These are phyloP conservation scores for Pilasporangium apinafurcum DNA, from an alignment of 352 stramenopile species.

Conservation along the genomic window DNA sequence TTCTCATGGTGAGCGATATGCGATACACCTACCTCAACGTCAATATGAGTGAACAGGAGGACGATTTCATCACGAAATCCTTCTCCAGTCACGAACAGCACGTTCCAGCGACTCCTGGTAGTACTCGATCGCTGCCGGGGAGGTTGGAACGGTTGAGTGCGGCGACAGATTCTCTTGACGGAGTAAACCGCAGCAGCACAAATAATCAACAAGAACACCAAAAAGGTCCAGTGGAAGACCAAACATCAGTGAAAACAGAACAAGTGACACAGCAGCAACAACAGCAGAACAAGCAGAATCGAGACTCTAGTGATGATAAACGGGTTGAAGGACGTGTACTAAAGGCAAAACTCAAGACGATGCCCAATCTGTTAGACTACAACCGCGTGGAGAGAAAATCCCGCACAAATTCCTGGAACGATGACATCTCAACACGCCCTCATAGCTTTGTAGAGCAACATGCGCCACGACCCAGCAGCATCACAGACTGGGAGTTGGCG, in stretches of 20 bases:
- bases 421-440: conserved; percentile 11
- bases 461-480: conserved; percentile 15
- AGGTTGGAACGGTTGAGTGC: conserved; percentile 24
- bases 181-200: conserved; percentile 6
- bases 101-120: conserved; percentile 10
- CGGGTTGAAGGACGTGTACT: conserved; percentile 29
- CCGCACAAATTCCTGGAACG: conserved; percentile 55
- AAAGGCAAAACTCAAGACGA: conserved; percentile 27
- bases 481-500: conserved; percentile 44
- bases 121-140: conserved; percentile 17
- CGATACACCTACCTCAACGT: conserved; percentile 85
- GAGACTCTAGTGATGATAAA: conserved; percentile 5
- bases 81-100: conserved; percentile 16
- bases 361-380: conserved; percentile 54
- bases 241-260: too few species aligned
- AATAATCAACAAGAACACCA: conserved; percentile 4
- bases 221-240: conserved; percentile 10
- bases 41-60: conserved; percentile 60
- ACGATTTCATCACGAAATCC: conserved; percentile 34
- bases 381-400: conserved; percentile 13
- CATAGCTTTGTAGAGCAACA: too few species aligned
- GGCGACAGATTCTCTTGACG: conserved; percentile 26
- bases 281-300: not conserved
- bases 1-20: conserved; percentile 86
- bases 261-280: conserved; percentile 3